Evolutionary conservation across 2,329 filamentous ascomycete genomes (phyloP), one percentile per base, ranked within the genome.

Genomic region (Ustulina deusta): DNA sequence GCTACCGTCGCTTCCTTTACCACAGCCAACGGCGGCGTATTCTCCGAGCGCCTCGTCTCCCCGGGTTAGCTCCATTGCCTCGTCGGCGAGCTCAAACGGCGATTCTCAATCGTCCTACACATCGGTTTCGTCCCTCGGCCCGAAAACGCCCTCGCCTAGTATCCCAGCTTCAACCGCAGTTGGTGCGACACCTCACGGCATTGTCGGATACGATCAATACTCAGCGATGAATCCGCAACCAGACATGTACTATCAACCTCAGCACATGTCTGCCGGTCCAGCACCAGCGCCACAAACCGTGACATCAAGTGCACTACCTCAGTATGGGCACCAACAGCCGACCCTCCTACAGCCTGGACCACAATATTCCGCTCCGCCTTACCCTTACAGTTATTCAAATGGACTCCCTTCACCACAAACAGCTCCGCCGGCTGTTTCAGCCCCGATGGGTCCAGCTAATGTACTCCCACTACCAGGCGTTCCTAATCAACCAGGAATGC

Each of bases 161-260:
- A 86, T 90, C 61, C 86, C 84, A 65, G 82, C 85, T 54, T 85
- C 85, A 71, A 77, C 78, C 58, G 78, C 80, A 57, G 78, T 85
- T 51, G 79, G 81, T 48, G 79, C 80, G 51, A 78, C 81, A 15
- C 74, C 79, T 42, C 83, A 82, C 61, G 65, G 76, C 56, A 72
- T 80, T 70, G 74, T 77, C 67, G 77, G 77, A 61, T 83, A 83
- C 80, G 81, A 83, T 20, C 79, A 79, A 22, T 84, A 84, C 69
- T 77, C 81, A 75, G 83, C 84, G 81, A 97, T 97, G 94, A 97
- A 97, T 83, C 91, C 91, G 81, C 88, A 89, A 76, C 85, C 89
- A 74, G 95, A 97, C 75, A 92, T 97, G 90, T 96, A 97, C 80
- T 94, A 96, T 77, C 87, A 90, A 78, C 84, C 88, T 71, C 83